Conservation (phyloP, 805 yeast genomes). For the Nakazawaea laoshanensis region DNA sequence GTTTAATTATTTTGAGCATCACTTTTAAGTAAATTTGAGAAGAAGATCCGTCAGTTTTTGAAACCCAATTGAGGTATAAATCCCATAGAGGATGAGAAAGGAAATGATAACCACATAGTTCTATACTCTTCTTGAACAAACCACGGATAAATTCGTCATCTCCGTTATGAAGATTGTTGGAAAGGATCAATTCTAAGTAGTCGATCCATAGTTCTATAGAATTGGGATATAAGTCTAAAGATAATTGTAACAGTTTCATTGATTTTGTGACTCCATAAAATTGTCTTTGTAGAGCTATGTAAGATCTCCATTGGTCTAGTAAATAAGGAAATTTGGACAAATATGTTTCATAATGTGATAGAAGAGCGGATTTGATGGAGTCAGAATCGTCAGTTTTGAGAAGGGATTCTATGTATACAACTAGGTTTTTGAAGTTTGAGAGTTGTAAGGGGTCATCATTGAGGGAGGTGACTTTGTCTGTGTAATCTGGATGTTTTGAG, state of each 20-base stretch:
- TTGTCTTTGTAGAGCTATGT: constrained; percentile 45
- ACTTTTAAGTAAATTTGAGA: constrained; percentile 29
- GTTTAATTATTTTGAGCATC: constrained; percentile 34
- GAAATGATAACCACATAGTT: constrained; percentile 60
- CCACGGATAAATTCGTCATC: constrained; percentile 23
- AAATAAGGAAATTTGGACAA: constrained; percentile 50
- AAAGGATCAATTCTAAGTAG: constrained; percentile 43
- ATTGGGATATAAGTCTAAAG: constrained; percentile 43
- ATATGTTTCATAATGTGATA: constrained; percentile 28
- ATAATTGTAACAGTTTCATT: constrained; percentile 31
- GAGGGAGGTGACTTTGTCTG: too few relatives aligned
- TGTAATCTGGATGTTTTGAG: too few relatives aligned
- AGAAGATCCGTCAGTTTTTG: constrained; percentile 21
- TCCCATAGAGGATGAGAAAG: constrained; percentile 83
- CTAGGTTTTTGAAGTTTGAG: constrained; percentile 17
- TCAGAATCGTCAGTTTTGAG: constrained; percentile 1
- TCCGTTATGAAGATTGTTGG: constrained; percentile 26
- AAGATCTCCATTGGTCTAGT: constrained; percentile 57
- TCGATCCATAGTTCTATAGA: constrained; percentile 67
- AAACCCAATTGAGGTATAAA: constrained; percentile 54
- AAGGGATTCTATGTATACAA: constrained; percentile 13
- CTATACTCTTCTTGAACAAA: constrained; percentile 40
- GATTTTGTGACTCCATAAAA: constrained; percentile 46
- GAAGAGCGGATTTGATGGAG: constrained; percentile 14
- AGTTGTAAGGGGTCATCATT: neutral